phyloP scores from a whole-genome alignment of 495 filamentous ascomycete species.

The Tricharina praecox region DNA sequence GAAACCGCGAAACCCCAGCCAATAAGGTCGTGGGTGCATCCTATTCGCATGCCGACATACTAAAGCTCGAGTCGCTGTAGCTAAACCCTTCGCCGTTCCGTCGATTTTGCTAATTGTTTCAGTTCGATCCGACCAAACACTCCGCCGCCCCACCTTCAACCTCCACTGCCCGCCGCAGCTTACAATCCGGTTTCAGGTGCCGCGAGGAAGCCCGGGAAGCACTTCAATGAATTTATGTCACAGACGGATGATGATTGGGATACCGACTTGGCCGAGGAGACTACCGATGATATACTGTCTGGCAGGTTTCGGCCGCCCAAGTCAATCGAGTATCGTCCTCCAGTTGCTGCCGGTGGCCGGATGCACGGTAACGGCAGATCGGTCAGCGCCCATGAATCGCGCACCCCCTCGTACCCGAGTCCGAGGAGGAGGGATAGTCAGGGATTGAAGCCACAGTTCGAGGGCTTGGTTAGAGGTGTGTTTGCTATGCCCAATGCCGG shows the following conservation, averaged over 20 bases:
- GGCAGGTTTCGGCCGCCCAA: slow-evolving; percentile 21
- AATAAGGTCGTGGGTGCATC: slow-evolving; percentile 88
- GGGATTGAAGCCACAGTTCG: slow-evolving; percentile 90
- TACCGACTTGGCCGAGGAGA: slow-evolving; percentile 39
- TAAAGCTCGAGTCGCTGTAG: slow-evolving; percentile 67
- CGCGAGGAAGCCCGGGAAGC: slow-evolving; percentile 25
- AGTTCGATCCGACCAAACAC: slow-evolving; percentile 43
- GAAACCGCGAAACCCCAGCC: slow-evolving; percentile 28
- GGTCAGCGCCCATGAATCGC: slow-evolving; percentile 8
- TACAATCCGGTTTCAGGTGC: slow-evolving; percentile 5
- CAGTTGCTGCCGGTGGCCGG: neutral
- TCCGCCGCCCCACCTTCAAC: slow-evolving; percentile 28
- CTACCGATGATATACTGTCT: slow-evolving; percentile 24
- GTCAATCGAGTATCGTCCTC: slow-evolving; percentile 25
- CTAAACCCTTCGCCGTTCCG: too few relatives aligned
- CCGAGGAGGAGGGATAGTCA: slow-evolving; percentile 81
- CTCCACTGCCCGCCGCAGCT: slow-evolving; percentile 18
- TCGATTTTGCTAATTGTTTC: too few relatives aligned
- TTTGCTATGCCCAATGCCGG: too few relatives aligned
- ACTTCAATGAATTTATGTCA: slow-evolving; percentile 60
- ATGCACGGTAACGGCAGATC: slow-evolving; percentile 11
- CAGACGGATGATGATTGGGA: slow-evolving; percentile 63
- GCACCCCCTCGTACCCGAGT: slow-evolving; percentile 66
- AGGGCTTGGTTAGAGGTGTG: slow-evolving; percentile 71
- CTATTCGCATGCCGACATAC: slow-evolving; percentile 88